Base-by-base conservation (phyloP, 2,329 filamentous ascomycete genomes). In the Talaromyces islandicus region DNA sequence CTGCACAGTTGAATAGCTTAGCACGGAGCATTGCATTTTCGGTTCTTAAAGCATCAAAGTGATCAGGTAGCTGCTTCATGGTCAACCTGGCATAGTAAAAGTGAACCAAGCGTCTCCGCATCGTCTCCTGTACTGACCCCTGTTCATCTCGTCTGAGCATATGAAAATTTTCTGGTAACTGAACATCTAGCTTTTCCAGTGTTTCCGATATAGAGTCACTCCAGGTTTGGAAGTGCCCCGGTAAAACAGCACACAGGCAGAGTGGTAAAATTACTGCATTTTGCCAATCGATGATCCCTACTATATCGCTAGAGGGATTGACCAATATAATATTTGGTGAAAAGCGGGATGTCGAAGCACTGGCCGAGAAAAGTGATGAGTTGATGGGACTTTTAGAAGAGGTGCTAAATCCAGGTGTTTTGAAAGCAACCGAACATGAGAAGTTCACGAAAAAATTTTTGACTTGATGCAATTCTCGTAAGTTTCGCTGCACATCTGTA, bases 201-300 rank as follows among this genome's bases (percentile, higher is more conserved):
- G 52, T 64, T 56, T 70, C 69, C 1, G 69, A 70, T 5, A 67
- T 4, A 11, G 59, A 63, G 57, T 74, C 70, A 12, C 70, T 71
- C 64, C 68, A 72, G 46, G 74, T 74, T 62, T 73, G 70, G 60
- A 73, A 72, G 63, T 71, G 64, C 29, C 69, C 63, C 2, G 69
- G 70, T 11, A 73, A 71, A 38, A 70, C 69, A 50, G 67, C 66
- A 58, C 64, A 68, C 7, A 71, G 56, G 32, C 65, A 69, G 24
- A 71, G 63, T 7, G 70, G 70, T 35, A 73, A 62, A 32, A 72
- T 63, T 2, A 65, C 64, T 32, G 66, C 52, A 62, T 73, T 60
- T 56, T 73, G 66, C 70, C 69, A 72, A 62, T 72, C 69, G 55
- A 73, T 70, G 7, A 72, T 63, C 1, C 69, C 68, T 51, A 60